Base-by-base conservation (phyloP, 495 filamentous ascomycete species). In the Aspergillus carlsbadensis region DNA sequence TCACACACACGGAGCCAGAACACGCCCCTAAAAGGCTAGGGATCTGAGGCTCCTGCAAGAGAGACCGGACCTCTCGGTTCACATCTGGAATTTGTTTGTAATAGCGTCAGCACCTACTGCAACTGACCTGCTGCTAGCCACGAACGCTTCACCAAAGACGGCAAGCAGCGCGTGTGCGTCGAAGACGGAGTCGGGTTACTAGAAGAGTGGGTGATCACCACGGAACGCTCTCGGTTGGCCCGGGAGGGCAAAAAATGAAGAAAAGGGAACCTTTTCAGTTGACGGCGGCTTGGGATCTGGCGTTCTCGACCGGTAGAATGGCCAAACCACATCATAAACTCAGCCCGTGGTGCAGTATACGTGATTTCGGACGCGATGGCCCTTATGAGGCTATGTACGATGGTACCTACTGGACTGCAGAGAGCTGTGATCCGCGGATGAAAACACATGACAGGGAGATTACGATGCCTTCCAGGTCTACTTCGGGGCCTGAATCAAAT, bases 211-310 rank as follows among this genome's bases (percentile, higher is more conserved):
- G 48, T 41, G 2, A 40, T 52, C 17, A 52, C 48, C 10, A 14
- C 35, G 14, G 48, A 41, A 35, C 2, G 29, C n/a, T n/a, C n/a
- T n/a, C n/a, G 6, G 21, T 37, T 5, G 37, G 35, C 20, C 41
- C 41, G 4, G 13, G 20, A n/a, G 4, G 20, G 35, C 21, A 40
- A 18, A 5, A 35, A 3, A 14, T 18, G n/a, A n/a, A n/a, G n/a
- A n/a, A n/a, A n/a, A 54, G 17, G 36, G 17, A 5, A 17, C 3
- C 34, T 54, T 54, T 5, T 17, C 0, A 5, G 15, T n/a, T n/a
- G 40, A 11, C 2, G 51, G 51, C 1, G 51, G 45, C 41, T 54
- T 40, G 4, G 51, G 51, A 1, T 44, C 51, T n/a, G 40, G 40
- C n/a, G 21, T 54, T n/a, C 21, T 54, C 14, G 51, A 54, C 21